phyloP scores from a whole-genome alignment of 352 stramenopile species.

The Globisporangium solare region DNA sequence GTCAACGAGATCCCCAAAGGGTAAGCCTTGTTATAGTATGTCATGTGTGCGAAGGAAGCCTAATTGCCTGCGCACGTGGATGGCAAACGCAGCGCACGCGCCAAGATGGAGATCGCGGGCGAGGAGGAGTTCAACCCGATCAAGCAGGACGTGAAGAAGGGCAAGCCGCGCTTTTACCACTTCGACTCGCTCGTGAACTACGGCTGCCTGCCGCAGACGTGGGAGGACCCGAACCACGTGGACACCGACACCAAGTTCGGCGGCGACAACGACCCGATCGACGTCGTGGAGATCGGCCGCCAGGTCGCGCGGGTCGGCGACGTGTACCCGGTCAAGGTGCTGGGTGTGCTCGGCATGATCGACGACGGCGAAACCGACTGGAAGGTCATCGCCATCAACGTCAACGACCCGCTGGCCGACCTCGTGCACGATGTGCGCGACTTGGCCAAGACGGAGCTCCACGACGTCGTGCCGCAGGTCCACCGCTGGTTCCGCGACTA shows the following conservation, averaged over 20 bases:
- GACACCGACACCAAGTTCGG: constrained; percentile 89
- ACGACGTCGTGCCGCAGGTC: constrained; percentile 63
- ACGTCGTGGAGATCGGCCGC: constrained; percentile 98
- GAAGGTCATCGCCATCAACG: constrained; percentile 98
- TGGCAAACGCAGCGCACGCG: constrained; percentile 33
- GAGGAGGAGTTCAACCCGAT: constrained; percentile 92
- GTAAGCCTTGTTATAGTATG: no score
- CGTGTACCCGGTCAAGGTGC: constrained; percentile 95
- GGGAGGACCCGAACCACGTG: constrained; percentile 97
- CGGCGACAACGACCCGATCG: constrained; percentile 98
- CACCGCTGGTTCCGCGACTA: constrained; percentile 99
- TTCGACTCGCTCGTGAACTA: constrained; percentile 94
- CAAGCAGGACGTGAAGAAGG: constrained; percentile 98
- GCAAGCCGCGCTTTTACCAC: constrained; percentile 90
- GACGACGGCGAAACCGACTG: constrained; percentile 99
- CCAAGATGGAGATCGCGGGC: constrained; percentile 94
- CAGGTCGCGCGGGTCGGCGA: constrained; percentile 85
- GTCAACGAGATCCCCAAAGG: constrained; percentile 93
- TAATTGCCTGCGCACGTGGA: constrained; percentile 6
- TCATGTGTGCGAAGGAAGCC: no score
- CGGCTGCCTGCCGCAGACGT: constrained; percentile 98
- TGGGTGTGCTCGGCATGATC: constrained; percentile 99
- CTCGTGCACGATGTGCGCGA: constrained; percentile 94
- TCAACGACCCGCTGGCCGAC: constrained; percentile 93
- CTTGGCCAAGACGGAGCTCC: constrained; percentile 58